Evolutionary conservation across 345 rosid species (phyloP).

Genomic region (Ricinus communis): DNA sequence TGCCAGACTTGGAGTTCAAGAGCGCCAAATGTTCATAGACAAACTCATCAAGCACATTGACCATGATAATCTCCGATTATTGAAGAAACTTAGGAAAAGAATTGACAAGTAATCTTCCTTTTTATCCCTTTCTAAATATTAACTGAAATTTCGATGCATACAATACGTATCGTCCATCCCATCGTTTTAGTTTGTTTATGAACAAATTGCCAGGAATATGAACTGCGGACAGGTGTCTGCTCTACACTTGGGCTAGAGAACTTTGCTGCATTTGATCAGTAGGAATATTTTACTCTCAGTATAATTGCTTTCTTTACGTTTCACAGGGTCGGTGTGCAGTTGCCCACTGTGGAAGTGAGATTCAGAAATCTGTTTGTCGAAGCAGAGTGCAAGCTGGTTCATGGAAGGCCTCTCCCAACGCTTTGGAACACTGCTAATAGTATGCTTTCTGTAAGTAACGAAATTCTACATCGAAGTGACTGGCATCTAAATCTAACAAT

Average conservation of each 20-base stretch:
- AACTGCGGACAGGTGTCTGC: too few species aligned
- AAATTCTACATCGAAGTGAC: too few species aligned
- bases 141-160: too few species aligned
- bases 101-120: constrained; percentile 42
- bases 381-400: constrained; percentile 62
- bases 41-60: constrained; percentile 67
- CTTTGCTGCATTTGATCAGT: too few species aligned
- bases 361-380: constrained; percentile 53
- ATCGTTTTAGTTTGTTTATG: not conserved
- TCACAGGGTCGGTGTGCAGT: constrained; percentile 57
- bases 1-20: constrained; percentile 52
- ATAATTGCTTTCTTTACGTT: too few species aligned
- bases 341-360: constrained; percentile 65
- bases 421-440: constrained; percentile 59
- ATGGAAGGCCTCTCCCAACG: constrained; percentile 78
- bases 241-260: too few species aligned
- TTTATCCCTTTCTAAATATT: too few species aligned
- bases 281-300: too few species aligned
- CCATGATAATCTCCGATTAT: constrained; percentile 58
- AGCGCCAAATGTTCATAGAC: constrained; percentile 54
- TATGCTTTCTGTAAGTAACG: constrained; percentile 46
- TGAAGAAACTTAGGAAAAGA: constrained; percentile 49
- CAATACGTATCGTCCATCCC: too few species aligned
- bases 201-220: not conserved
- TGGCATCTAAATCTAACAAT: too few species aligned